Conservation (phyloP, 768 basidiomycete genomes). For the Lactifluus piperatus region DNA sequence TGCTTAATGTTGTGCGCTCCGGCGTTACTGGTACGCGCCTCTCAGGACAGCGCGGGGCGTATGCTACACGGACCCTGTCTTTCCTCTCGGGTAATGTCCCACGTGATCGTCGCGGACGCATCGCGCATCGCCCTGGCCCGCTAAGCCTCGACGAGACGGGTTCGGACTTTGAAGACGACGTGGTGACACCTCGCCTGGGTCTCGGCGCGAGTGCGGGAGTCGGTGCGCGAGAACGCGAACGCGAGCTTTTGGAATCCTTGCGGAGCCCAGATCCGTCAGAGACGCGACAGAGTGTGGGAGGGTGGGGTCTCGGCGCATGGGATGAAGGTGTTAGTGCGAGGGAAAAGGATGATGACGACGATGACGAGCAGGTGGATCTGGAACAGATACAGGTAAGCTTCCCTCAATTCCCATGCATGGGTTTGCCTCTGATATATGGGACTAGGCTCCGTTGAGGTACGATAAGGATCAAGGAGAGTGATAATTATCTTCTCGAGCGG, state of each 20-base stretch:
- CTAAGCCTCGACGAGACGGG: conserved; percentile 12
- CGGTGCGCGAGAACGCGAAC: conserved; percentile 39
- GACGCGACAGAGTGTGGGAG: conserved; percentile 46
- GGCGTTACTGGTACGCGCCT: conserved; percentile 30
- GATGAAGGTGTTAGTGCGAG: conserved; percentile 37
- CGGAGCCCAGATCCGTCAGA: conserved; percentile 27
- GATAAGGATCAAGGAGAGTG: conserved; percentile 5
- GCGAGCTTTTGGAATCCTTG: conserved; percentile 48
- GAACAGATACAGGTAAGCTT: conserved; percentile 57
- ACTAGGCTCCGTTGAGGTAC: neutral
- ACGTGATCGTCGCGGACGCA: conserved; percentile 69
- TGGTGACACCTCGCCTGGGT: conserved; percentile 13
- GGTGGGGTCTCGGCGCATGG: conserved; percentile 59
- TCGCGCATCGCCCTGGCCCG: conserved; percentile 39
- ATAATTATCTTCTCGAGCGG: neutral
- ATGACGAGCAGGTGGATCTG: conserved; percentile 57
- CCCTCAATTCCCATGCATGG: neutral
- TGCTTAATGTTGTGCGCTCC: conserved; percentile 54
- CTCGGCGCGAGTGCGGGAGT: conserved; percentile 8
- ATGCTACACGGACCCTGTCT: conserved; percentile 41
- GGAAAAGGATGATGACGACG: conserved; percentile 50
- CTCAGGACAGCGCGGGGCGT: conserved; percentile 18
- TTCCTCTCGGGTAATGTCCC: conserved; percentile 69
- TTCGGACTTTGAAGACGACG: conserved; percentile 23
- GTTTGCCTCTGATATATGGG: neutral